Evolutionary conservation across 2,329 filamentous ascomycete species (phyloP), one percentile per base, ranked within the genome.

Genomic region (Colletotrichum salicis): DNA sequence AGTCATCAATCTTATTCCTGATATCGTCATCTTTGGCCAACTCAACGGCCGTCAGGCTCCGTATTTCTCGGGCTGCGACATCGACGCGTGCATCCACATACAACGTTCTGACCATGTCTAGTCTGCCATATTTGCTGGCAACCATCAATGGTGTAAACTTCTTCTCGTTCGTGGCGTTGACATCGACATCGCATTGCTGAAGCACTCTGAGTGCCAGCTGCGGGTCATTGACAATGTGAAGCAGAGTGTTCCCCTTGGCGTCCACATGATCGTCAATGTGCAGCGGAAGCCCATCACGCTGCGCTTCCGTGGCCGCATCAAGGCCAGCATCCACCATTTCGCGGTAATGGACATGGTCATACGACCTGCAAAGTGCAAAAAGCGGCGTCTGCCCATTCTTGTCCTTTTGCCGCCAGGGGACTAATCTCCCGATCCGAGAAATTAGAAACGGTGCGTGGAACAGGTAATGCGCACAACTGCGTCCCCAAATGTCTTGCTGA

Each of bases 1-100:
- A 86, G 80, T 99, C 96, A 79, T 99, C 96, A 74, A 99, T 98
- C 76, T 94, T 92, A 82, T 98, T 99, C 51, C 96, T 91, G 31
- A 99, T 94, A 76, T 99, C 96, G 79, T 99, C 96, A 77, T 99
- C 97, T 80, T 99, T 99, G 61, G 97, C 96, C 58, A 99, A 87
- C 81, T 99, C 96, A 7, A 98, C 95, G 8, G 96, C 96, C 8
- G 96, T 98, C 76, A 99, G 86, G 0, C 96, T 96, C 71, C 96
- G 90, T 19, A 94, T 83, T 80, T 99, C 97, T 80, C 93, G 93
- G 35, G 95, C 90, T 54, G 92, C 91, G 15, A 96, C 84, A 79
- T 99, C 96, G 5, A 98, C 94, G 76, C 97, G 87, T 29, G 94
- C 90, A 79, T 99, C 96, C 54, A 92, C 89, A 80, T 97, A 98